These are phyloP conservation scores for Globisporangium takayamanum DNA, from an alignment of 352 stramenopile species.

Conservation along the genomic window DNA sequence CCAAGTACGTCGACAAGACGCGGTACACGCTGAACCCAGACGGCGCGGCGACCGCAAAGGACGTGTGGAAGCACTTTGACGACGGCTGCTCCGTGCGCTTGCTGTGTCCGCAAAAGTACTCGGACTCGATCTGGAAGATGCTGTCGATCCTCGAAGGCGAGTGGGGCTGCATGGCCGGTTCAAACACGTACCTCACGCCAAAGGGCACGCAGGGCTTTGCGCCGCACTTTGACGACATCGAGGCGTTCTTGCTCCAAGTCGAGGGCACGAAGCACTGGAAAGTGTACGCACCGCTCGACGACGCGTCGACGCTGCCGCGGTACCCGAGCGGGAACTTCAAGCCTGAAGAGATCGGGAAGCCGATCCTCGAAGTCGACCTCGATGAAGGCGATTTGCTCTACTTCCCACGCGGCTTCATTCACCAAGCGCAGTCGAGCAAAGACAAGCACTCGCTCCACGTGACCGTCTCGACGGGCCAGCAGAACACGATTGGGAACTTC, in stretches of 20 bases:
- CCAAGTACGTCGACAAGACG: conserved; percentile 83
- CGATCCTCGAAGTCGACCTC: conserved; percentile 74
- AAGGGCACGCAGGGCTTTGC: conserved; percentile 92
- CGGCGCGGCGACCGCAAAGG: conserved; percentile 44
- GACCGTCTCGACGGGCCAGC: conserved; percentile 85
- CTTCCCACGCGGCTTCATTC: conserved; percentile 87
- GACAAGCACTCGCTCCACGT: conserved; percentile 81
- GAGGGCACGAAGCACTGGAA: conserved; percentile 94
- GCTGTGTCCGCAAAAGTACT: conserved; percentile 92
- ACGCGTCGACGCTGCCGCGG: conserved; percentile 48
- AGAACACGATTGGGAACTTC: conserved; percentile 80
- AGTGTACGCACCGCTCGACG: conserved; percentile 68
- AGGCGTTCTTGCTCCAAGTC: conserved; percentile 92
- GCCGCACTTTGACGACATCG: conserved; percentile 97
- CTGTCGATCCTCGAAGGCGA: conserved; percentile 92
- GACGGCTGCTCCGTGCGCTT: conserved; percentile 89
- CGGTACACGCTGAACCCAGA: conserved; percentile 64
- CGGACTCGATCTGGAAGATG: conserved; percentile 78
- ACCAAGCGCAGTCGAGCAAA: conserved; percentile 61
- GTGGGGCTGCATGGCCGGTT: conserved; percentile 92
- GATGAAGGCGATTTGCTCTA: conserved; percentile 88
- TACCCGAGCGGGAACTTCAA: conserved; percentile 73
- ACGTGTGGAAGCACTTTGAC: conserved; percentile 76
- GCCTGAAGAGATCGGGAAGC: conserved; percentile 68
- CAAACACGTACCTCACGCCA: conserved; percentile 94